Conservation (phyloP, 179 eudicot genomes). For the Spinacia oleracea region DNA sequence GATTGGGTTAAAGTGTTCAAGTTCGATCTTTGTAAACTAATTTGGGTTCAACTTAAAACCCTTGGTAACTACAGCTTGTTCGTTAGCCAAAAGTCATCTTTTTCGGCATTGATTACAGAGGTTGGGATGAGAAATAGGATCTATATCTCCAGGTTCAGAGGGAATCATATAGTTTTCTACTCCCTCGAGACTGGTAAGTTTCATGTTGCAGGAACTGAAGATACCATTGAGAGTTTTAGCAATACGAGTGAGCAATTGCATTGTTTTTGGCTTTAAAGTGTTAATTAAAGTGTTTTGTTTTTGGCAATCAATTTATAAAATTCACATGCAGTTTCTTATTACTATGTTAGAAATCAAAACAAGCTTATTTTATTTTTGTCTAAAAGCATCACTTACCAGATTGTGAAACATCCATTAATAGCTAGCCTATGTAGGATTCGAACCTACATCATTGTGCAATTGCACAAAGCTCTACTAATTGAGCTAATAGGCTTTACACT, state of each 20-base stretch:
- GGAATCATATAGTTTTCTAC: slow-evolving; percentile 9
- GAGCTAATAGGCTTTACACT: too few relatives aligned
- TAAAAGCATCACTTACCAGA: too few relatives aligned
- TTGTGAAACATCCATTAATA: too few relatives aligned
- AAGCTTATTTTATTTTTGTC: too few relatives aligned
- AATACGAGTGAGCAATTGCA: neutral
- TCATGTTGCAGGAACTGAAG: neutral
- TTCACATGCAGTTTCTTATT: too few relatives aligned
- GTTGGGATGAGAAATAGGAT: slow-evolving; percentile 1
- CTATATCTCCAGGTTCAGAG: slow-evolving; percentile 6
- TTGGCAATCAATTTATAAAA: too few relatives aligned
- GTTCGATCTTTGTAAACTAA: neutral
- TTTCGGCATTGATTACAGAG: neutral
- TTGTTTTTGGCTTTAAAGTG: slow-evolving; percentile 5
- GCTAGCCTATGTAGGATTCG: too few relatives aligned
- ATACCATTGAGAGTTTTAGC: neutral
- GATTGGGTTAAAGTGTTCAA: neutral
- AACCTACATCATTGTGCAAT: too few relatives aligned
- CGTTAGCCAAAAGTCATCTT: neutral
- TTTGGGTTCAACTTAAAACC: neutral
- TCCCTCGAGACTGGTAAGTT: slow-evolving; percentile 7
- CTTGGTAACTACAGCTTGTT: neutral
- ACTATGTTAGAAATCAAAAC: too few relatives aligned
- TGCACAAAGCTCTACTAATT: too few relatives aligned
- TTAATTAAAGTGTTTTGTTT: too few relatives aligned